Percentiles rank a stretch among this genome's conserved stretches.
These are phyloP conservation scores for Paramecium bursaria DNA, from an alignment of 73 alveolate genomes.

Conservation along the genomic window DNA sequence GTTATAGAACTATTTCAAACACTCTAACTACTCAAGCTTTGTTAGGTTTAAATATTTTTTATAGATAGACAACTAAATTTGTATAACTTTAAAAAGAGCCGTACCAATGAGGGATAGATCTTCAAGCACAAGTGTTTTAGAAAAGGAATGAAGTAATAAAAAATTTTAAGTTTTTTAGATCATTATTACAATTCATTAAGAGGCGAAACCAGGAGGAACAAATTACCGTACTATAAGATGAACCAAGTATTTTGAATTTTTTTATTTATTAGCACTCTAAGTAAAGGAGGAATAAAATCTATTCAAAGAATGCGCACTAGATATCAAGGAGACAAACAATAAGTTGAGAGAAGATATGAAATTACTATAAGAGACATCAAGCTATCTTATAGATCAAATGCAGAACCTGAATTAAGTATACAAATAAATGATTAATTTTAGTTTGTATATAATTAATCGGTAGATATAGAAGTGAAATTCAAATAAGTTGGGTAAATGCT, in stretches of 20 bases:
- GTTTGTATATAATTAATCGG: slow-evolving; percentile 59
- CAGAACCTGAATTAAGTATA: slow-evolving; percentile 24
- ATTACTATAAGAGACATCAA: slow-evolving; percentile 40
- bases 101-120: slow-evolving; percentile 46
- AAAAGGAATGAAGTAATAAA: slow-evolving; percentile 54
- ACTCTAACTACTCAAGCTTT: slow-evolving; percentile 53
- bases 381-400: slow-evolving; percentile 38
- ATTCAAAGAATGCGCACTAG: slow-evolving; percentile 52
- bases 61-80: slow-evolving; percentile 33
- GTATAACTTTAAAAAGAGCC: slow-evolving; percentile 42
- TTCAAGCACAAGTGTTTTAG: slow-evolving; percentile 56
- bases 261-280: slow-evolving; percentile 8
- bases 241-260: slow-evolving; percentile 25
- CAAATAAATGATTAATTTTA: background rate
- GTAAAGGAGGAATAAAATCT: slow-evolving; percentile 57
- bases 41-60: too few species aligned
- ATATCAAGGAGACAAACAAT: slow-evolving; percentile 42
- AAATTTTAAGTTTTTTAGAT: too few species aligned
- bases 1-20: slow-evolving; percentile 42
- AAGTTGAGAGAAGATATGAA: slow-evolving; percentile 58
- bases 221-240: slow-evolving; percentile 26
- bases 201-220: slow-evolving; percentile 52
- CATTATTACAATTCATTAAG: slow-evolving; percentile 34
- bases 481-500: slow-evolving; percentile 54
- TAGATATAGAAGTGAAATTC: slow-evolving; percentile 53